A percentile compares a stretch with the other conserved stretches of the same genome.
These are phyloP conservation scores for Pythium aristosporum DNA, from an alignment of 352 stramenopile genomes.

Conservation along the genomic window DNA sequence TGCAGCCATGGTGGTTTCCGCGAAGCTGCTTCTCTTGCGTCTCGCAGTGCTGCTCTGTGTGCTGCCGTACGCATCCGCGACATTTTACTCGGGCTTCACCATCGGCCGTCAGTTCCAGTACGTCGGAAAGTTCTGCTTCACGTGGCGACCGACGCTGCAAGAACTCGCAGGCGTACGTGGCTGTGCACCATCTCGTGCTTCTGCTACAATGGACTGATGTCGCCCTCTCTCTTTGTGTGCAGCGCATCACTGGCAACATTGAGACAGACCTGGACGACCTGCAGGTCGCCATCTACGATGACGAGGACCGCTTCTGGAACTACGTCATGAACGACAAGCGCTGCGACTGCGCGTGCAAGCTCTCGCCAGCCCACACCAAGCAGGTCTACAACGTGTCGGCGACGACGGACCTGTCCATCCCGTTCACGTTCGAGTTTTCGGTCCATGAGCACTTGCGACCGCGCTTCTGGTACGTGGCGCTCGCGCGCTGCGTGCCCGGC, in stretches of 20 bases:
- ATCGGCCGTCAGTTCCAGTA: slow-evolving; percentile 74
- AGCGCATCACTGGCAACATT: slow-evolving; percentile 61
- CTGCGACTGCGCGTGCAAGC: slow-evolving; percentile 75
- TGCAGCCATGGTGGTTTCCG: neutral
- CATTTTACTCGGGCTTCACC: slow-evolving; percentile 58
- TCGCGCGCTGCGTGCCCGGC: slow-evolving; percentile 67
- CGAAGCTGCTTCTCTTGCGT: slow-evolving; percentile 1
- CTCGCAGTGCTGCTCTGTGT: slow-evolving; percentile 1
- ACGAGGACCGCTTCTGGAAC: slow-evolving; percentile 77
- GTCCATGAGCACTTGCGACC: slow-evolving; percentile 65
- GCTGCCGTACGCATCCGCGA: slow-evolving; percentile 21
- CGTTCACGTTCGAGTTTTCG: slow-evolving; percentile 61
- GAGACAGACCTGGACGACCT: slow-evolving; percentile 60
- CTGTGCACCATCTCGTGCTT: neutral
- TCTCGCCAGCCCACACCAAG: slow-evolving; percentile 67
- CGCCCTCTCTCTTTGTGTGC: slow-evolving; percentile 4
- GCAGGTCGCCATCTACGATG: slow-evolving; percentile 78
- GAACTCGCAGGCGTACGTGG: slow-evolving; percentile 52
- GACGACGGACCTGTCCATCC: slow-evolving; percentile 41
- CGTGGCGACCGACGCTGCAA: slow-evolving; percentile 51
- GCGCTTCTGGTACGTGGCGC: slow-evolving; percentile 71
- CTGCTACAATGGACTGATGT: neutral
- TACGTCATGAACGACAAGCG: slow-evolving; percentile 60
- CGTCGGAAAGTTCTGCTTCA: slow-evolving; percentile 85
- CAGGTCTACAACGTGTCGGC: slow-evolving; percentile 62